Conservation (phyloP, 2,329 filamentous ascomycete species). For the Ceratocystis cubensis region DNA sequence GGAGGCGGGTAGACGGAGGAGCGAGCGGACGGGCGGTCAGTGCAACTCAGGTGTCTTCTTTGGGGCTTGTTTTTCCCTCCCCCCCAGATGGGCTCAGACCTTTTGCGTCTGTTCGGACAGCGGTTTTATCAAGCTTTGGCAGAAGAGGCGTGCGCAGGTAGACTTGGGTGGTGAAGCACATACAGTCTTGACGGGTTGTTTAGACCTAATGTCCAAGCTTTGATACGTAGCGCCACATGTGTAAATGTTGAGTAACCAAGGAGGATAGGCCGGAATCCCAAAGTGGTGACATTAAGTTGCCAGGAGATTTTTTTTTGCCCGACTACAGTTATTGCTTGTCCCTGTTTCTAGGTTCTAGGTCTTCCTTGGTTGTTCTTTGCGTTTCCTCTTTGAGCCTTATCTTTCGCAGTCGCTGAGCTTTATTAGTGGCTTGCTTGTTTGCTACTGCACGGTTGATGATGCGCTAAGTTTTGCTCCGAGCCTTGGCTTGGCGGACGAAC, state of each 20-base stretch:
- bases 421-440: background rate
- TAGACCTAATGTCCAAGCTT: background rate
- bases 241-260: background rate
- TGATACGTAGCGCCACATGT: background rate
- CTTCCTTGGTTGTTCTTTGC: background rate
- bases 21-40: background rate
- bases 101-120: background rate
- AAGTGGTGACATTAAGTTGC: background rate
- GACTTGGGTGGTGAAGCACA: background rate
- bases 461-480: constrained; percentile 4
- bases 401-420: background rate
- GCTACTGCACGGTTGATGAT: background rate
- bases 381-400: background rate
- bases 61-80: background rate
- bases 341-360: background rate
- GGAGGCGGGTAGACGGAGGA: background rate
- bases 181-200: too few species aligned
- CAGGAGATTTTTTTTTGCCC: background rate
- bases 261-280: background rate
- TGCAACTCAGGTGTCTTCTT: background rate
- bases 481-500: background rate
- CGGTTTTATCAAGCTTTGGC: background rate
- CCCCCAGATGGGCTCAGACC: background rate
- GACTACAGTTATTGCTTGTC: background rate
- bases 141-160: background rate